A percentile compares a stretch with the other conserved stretches of the same genome.
Evolutionary conservation across 2,329 filamentous ascomycete genomes (phyloP).

Genomic region (Chaetoscypha palmicola): DNA sequence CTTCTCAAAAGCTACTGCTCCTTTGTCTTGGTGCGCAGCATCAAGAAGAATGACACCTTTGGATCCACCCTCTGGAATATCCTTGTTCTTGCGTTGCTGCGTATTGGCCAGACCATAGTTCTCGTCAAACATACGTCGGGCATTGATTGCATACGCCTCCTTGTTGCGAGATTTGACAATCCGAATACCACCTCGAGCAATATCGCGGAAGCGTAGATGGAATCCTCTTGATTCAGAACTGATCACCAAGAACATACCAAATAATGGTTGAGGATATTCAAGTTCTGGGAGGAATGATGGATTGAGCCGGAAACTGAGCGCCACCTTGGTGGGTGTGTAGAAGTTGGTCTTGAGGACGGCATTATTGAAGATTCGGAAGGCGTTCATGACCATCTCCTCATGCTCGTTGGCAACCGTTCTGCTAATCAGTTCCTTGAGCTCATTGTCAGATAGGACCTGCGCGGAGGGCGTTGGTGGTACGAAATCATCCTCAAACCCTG

Average conservation of each 20-base stretch:
- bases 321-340: slow-evolving; percentile 93
- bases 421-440: slow-evolving; percentile 69
- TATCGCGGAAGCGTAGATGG: slow-evolving; percentile 94
- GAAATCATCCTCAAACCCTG: slow-evolving; percentile 44
- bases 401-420: slow-evolving; percentile 85
- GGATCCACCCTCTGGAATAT: slow-evolving; percentile 95
- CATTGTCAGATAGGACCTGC: slow-evolving; percentile 67
- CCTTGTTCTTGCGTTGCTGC: slow-evolving; percentile 99
- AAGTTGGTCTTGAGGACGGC: slow-evolving; percentile 93
- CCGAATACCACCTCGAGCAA: slow-evolving; percentile 91
- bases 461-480: slow-evolving; percentile 49
- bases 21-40: slow-evolving; percentile 88
- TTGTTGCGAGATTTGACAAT: slow-evolving; percentile 98
- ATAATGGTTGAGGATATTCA: slow-evolving; percentile 89
- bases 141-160: slow-evolving; percentile 94
- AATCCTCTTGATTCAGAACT: slow-evolving; percentile 95
- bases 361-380: slow-evolving; percentile 92
- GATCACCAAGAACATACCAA: slow-evolving; percentile 98
- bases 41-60: slow-evolving; percentile 97
- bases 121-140: slow-evolving; percentile 92
- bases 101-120: slow-evolving; percentile 98
- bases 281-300: slow-evolving; percentile 80
- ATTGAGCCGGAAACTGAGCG: slow-evolving; percentile 90
- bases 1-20: slow-evolving; percentile 91
- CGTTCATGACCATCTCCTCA: slow-evolving; percentile 95